Percentiles rank a stretch among this genome's conserved stretches.
Conservation (phyloP, 352 stramenopile species). For the Pythium utonaiense region DNA sequence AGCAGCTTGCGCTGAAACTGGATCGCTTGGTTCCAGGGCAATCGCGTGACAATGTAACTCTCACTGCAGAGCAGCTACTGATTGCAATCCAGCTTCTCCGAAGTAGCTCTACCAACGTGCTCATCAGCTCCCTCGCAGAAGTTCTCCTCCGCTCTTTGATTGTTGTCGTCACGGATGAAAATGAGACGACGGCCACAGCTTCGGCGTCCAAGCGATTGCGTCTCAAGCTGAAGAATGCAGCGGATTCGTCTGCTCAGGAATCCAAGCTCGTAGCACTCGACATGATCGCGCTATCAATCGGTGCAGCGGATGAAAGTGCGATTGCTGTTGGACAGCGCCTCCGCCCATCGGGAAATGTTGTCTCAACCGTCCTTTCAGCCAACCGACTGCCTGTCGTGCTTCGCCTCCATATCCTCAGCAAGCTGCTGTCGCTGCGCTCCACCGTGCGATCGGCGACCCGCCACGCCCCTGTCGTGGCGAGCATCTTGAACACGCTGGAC, state of each 20-base stretch:
- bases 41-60: neutral
- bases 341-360: neutral
- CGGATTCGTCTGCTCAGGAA: neutral
- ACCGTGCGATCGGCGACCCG: neutral
- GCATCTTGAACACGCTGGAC: slow-evolving; percentile 9
- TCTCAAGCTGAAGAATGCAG: slow-evolving; percentile 2
- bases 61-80: slow-evolving; percentile 17
- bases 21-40: neutral
- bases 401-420: slow-evolving; percentile 8
- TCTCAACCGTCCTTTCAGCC: neutral
- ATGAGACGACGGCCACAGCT: neutral
- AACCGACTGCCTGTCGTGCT: neutral
- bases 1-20: slow-evolving; percentile 3
- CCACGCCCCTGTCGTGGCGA: neutral
- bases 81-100: neutral
- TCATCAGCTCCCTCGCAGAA: neutral
- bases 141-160: slow-evolving; percentile 3
- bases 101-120: neutral
- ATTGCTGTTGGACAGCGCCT: neutral
- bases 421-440: neutral
- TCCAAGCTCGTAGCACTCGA: slow-evolving; percentile 7
- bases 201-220: neutral
- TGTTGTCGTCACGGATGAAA: neutral
- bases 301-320: neutral
- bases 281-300: neutral